A percentile compares a stretch with the other conserved stretches of the same genome.
Evolutionary conservation across 228 moss, liverwort and hornwort species (phyloP).

Genomic region (Sphagnum fallax): DNA sequence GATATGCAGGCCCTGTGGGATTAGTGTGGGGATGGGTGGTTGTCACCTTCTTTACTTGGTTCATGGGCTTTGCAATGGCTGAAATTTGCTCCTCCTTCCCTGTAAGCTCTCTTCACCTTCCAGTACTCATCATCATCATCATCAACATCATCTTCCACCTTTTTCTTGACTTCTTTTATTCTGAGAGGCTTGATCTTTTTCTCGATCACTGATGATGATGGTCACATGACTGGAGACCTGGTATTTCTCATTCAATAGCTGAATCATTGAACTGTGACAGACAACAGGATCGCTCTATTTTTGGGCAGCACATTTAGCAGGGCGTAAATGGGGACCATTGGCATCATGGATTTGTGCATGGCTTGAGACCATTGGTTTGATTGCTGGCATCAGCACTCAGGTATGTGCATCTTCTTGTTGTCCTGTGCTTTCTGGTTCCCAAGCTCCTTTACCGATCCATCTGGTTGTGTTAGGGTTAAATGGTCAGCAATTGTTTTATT

Average conservation of each 20-base stretch:
- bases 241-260: too few species aligned
- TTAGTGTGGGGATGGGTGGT: conserved; percentile 99
- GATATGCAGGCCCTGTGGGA: conserved; percentile 67
- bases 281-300: conserved; percentile 99
- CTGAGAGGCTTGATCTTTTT: too few species aligned
- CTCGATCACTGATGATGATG: too few species aligned
- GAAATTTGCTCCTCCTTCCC: conserved; percentile 98
- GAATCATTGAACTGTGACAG: conserved; percentile 19
- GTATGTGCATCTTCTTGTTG: conserved; percentile 18
- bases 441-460: too few species aligned
- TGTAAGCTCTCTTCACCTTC: conserved; percentile 21
- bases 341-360: conserved; percentile 99
- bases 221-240: too few species aligned
- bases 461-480: too few species aligned
- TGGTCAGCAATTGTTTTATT: neutral
- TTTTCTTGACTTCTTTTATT: too few species aligned
- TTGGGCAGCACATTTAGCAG: conserved; percentile 98
- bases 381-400: conserved; percentile 97
- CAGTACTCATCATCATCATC: too few species aligned
- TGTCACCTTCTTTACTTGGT: conserved; percentile 96
- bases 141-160: too few species aligned
- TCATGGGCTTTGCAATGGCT: conserved; percentile 94
- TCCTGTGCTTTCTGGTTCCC: neutral
- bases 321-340: conserved; percentile 83
- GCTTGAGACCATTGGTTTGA: conserved; percentile 91